Conservation (phyloP, 2,329 filamentous ascomycete species). For the Colletotrichum noveboracense region DNA sequence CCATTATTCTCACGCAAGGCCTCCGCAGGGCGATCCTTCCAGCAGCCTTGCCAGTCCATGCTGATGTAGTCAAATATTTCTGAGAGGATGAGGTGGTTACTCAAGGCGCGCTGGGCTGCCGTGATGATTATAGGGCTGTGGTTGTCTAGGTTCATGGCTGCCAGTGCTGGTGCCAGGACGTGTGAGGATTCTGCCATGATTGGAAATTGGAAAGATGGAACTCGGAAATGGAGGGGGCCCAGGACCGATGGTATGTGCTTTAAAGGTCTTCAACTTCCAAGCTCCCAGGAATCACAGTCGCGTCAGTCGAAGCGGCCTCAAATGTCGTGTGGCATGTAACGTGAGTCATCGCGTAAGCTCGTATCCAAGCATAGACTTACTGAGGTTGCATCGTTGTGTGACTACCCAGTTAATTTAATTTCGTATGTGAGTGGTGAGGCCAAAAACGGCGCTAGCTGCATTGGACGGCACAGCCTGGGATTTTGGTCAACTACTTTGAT, state of each 20-base stretch:
- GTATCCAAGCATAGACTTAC: background rate
- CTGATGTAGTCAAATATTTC: background rate
- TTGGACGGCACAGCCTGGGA: background rate
- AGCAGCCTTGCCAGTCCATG: background rate
- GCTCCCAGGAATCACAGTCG: background rate
- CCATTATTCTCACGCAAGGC: background rate
- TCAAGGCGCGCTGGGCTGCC: background rate
- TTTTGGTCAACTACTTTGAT: background rate
- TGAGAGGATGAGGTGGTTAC: background rate
- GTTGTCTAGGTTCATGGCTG: background rate
- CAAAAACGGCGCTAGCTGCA: background rate
- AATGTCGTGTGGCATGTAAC: background rate
- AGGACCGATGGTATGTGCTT: background rate
- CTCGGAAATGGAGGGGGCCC: fast-evolving
- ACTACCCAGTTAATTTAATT: fast-evolving
- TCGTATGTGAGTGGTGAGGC: background rate
- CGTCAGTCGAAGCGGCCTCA: background rate
- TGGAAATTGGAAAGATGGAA: background rate
- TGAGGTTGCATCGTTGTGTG: background rate
- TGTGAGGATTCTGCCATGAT: fast-evolving
- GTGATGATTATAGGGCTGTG: background rate
- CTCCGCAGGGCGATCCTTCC: background rate
- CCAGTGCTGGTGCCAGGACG: background rate
- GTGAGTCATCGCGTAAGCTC: background rate
- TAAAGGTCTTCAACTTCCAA: background rate